Conservation (phyloP, 768 basidiomycete species). For the Termitomyces sp. region DNA sequence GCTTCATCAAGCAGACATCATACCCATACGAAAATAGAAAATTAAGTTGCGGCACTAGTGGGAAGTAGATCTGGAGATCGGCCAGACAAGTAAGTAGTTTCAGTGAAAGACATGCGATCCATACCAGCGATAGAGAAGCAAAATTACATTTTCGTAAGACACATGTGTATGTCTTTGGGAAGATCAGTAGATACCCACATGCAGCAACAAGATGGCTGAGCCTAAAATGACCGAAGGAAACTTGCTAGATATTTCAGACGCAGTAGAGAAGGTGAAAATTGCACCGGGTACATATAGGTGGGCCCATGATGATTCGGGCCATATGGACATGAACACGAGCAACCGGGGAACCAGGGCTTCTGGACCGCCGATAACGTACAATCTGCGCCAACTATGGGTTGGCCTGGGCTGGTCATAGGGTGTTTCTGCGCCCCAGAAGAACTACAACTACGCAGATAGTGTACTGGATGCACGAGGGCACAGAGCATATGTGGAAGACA, state of each 20-base stretch:
- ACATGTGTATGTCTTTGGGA: conserved; percentile 6
- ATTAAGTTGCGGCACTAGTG: background rate
- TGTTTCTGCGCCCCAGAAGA: background rate
- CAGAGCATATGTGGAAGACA: background rate
- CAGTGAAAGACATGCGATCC: background rate
- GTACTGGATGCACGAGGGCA: background rate
- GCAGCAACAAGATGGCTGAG: background rate
- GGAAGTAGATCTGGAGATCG: background rate
- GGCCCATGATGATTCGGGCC: background rate
- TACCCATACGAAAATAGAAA: background rate
- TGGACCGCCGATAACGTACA: conserved; percentile 7
- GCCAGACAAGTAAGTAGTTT: background rate
- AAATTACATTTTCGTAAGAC: background rate
- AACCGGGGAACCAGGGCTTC: background rate
- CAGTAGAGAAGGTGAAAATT: conserved; percentile 1
- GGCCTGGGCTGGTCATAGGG: background rate
- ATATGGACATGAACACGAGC: conserved; percentile 8
- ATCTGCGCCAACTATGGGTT: background rate
- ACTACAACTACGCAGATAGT: background rate
- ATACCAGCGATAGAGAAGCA: background rate
- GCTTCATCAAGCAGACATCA: background rate
- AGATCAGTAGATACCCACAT: conserved; percentile 2
- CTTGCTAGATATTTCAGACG: background rate
- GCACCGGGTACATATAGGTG: background rate
- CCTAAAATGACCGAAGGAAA: background rate